Base-by-base conservation (phyloP, 2,329 filamentous ascomycete species). In the Graphilbum ipis-grandicollis region DNA sequence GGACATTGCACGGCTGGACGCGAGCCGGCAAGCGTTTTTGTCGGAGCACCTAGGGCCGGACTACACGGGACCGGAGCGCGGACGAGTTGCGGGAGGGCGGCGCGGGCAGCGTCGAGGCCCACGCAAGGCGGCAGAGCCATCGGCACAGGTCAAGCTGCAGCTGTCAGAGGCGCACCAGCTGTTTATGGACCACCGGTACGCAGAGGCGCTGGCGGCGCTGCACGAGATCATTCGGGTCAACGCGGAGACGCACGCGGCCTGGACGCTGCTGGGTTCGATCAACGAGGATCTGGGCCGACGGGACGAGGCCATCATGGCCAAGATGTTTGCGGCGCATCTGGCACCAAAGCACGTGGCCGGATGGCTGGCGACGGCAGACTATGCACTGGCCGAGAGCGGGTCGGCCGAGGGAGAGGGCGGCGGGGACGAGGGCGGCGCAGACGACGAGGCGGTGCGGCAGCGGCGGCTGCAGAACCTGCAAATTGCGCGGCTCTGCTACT, bases 191-290 rank as follows among this genome's bases (percentile, higher is more conserved):
- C 62, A 66, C 19, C 63, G 76, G 17, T 74, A 76, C 43, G 63
- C 70, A 5, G 59, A 64, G 30, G 75, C 79, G 5, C 57, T 73
- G 26, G 63, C 66, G 14, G 58, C 69, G 18, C 66, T 72, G 9
- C 63, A 66, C 30, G 73, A 79, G 46, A 68, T 78, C 39, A 75
- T 79, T 47, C 65, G 73, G 35, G 74, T 79, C 49, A 79, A 79
- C 43, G 71, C 71, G 17, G 73, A 78, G 50, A 77, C 71, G 2
- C 65, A 74, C 42, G 65, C 71, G 44, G 75, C 75, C 19, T 79
- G 74, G 74, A 68, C 63, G 13, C 59, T 75, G 12, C 52, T 79
- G 33, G 64, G 70, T 0, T 66, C 70, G 3, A 69, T 78, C 37
- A 71, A 72, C 46, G 59, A 68, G 40, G 73, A 78, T 49, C 62